Evolutionary conservation across 1,139 yeast species (phyloP).

Genomic region (Saccharomyces uvarum): DNA sequence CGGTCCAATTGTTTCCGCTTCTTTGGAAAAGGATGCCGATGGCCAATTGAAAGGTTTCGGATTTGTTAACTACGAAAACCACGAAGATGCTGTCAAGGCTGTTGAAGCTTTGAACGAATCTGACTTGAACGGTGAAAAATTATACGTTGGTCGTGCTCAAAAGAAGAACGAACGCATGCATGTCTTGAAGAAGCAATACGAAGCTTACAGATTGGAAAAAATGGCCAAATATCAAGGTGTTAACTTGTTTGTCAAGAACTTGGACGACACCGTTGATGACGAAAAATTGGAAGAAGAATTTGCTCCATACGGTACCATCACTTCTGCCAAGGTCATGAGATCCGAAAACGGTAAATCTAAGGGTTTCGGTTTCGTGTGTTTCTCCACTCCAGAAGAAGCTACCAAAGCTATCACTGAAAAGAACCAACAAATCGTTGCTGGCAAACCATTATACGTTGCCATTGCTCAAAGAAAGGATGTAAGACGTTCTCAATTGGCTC

Average conservation of each 20-base stretch:
- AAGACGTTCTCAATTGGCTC: slow-evolving; percentile 94
- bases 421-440: slow-evolving; percentile 94
- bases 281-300: slow-evolving; percentile 89
- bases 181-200: slow-evolving; percentile 93
- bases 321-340: slow-evolving; percentile 94
- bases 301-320: slow-evolving; percentile 87
- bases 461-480: slow-evolving; percentile 98
- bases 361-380: slow-evolving; percentile 98
- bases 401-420: slow-evolving; percentile 97
- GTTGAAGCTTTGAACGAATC: slow-evolving; percentile 86
- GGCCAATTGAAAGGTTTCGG: slow-evolving; percentile 95
- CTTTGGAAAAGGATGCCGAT: slow-evolving; percentile 73
- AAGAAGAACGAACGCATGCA: slow-evolving; percentile 97
- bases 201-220: slow-evolving; percentile 86
- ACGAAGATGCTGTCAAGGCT: slow-evolving; percentile 83
- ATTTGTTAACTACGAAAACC: slow-evolving; percentile 83
- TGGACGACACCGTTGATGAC: slow-evolving; percentile 88
- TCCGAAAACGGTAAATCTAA: slow-evolving; percentile 92
- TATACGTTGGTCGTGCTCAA: slow-evolving; percentile 98
- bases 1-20: slow-evolving; percentile 81
- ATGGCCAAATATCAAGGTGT: slow-evolving; percentile 95
- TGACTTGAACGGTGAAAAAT: slow-evolving; percentile 76
- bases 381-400: slow-evolving; percentile 97
- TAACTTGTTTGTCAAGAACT: slow-evolving; percentile 91
- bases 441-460: slow-evolving; percentile 97